Evolutionary conservation across 1,284 basidiomycete genomes (phyloP).

Genomic region (Cystobasidium slooffiae): DNA sequence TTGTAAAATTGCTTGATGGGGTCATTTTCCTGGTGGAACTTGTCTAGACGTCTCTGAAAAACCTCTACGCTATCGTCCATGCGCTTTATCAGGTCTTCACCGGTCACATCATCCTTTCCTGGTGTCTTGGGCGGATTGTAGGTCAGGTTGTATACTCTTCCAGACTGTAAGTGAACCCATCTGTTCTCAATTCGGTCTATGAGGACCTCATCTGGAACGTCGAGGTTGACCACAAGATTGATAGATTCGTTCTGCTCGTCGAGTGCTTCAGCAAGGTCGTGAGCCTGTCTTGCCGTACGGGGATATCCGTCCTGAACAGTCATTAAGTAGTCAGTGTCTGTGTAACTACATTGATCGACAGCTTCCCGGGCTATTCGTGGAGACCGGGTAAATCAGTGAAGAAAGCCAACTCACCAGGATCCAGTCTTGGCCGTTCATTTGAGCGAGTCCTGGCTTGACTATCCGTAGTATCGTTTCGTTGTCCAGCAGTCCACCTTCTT

Average conservation of each 20-base stretch:
- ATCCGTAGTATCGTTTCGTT: constrained; percentile 72
- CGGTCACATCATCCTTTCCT: constrained; percentile 89
- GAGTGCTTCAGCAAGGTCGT: constrained; percentile 70
- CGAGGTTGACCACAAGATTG: constrained; percentile 85
- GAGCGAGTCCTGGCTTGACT: constrained; percentile 71
- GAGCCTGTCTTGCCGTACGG: constrained; percentile 85
- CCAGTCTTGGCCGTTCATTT: constrained; percentile 64
- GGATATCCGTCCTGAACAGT: constrained; percentile 95
- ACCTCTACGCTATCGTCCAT: constrained; percentile 91
- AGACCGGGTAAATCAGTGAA: too few relatives aligned
- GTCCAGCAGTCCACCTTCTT: constrained; percentile 73
- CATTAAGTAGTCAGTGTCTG: constrained; percentile 48
- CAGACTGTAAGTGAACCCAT: constrained; percentile 91
- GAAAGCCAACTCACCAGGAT: constrained; percentile 25
- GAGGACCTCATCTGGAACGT: constrained; percentile 89
- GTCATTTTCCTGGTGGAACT: constrained; percentile 85
- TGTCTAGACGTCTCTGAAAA: constrained; percentile 76
- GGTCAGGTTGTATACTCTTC: constrained; percentile 89
- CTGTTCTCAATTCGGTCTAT: constrained; percentile 77
- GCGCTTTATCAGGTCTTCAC: constrained; percentile 83
- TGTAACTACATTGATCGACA: too few relatives aligned
- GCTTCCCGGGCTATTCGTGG: too few relatives aligned
- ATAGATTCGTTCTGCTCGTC: constrained; percentile 60
- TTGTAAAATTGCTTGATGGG: constrained; percentile 72
- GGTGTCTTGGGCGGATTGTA: constrained; percentile 80